Conservation (phyloP, 805 yeast species). For the Candida krabiensis region DNA sequence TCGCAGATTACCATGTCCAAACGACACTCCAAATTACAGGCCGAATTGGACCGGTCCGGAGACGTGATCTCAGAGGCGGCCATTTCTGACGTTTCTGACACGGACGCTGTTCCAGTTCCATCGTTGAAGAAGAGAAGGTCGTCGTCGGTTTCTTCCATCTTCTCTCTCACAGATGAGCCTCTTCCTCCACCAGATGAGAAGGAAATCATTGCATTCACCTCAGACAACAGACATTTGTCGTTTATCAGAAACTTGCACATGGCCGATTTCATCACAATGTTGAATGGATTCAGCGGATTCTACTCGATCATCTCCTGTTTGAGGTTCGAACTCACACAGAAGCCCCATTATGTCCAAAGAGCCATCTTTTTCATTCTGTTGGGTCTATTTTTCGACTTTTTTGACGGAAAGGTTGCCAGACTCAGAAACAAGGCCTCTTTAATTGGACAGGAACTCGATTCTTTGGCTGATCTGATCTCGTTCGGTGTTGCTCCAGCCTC, state of each 20-base stretch:
- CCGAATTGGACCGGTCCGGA: too few relatives aligned
- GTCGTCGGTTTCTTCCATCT: constrained; percentile 41
- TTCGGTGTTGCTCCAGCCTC: constrained; percentile 96
- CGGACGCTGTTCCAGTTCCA: constrained; percentile 13
- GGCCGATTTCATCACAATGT: constrained; percentile 94
- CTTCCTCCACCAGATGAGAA: constrained; percentile 75
- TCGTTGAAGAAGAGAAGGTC: constrained; percentile 27
- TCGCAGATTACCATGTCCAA: constrained; percentile 11
- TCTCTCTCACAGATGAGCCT: constrained; percentile 53
- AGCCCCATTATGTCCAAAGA: constrained; percentile 72
- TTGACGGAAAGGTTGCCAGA: constrained; percentile 97
- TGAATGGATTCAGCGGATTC: constrained; percentile 93
- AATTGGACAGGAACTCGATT: constrained; percentile 97
- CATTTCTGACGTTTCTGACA: constrained; percentile 26
- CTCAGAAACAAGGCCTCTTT: constrained; percentile 86
- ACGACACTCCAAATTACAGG: constrained; percentile 8
- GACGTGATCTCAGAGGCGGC: constrained; percentile 22
- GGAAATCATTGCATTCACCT: constrained; percentile 77
- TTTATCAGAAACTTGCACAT: constrained; percentile 84
- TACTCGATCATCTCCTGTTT: constrained; percentile 85
- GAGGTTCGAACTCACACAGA: constrained; percentile 71
- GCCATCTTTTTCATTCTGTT: constrained; percentile 86
- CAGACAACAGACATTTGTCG: constrained; percentile 82
- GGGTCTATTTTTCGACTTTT: constrained; percentile 93
- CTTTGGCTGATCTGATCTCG: constrained; percentile 90